Evolutionary conservation across 2,329 filamentous ascomycete species (phyloP).

Genomic region (Nothophoma quercina): DNA sequence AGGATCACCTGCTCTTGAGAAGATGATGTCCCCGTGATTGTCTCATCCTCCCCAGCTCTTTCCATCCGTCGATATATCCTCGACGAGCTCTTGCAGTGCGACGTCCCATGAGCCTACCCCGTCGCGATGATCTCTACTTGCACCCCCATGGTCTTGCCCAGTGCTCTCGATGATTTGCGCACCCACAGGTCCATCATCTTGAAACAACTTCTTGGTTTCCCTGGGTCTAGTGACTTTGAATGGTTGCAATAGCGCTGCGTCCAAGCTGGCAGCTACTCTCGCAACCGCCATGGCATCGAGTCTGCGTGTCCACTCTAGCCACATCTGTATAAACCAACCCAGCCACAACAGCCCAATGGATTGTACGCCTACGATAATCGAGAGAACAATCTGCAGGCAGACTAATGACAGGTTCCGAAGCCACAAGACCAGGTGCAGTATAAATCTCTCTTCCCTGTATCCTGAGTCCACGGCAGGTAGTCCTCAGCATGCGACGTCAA

Average conservation of each 20-base stretch:
- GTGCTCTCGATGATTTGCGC: neutral
- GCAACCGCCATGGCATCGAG: constrained; percentile 17
- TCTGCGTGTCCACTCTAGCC: constrained; percentile 12
- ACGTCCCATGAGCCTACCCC: too few species aligned
- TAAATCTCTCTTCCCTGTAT: constrained; percentile 1
- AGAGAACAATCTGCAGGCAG: constrained; percentile 1
- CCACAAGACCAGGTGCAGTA: neutral
- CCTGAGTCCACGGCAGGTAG: neutral
- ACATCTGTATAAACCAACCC: neutral
- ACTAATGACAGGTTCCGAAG: neutral
- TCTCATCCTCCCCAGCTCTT: neutral
- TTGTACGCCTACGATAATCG: neutral
- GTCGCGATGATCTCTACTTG: too few species aligned
- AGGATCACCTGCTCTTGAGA: too few species aligned
- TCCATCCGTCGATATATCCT: neutral
- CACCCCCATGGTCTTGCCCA: neutral
- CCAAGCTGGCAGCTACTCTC: neutral
- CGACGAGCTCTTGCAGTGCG: too few species aligned
- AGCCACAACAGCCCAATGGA: neutral
- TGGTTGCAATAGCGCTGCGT: neutral
- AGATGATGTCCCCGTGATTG: too few species aligned
- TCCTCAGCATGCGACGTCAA: neutral
- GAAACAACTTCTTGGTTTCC: neutral
- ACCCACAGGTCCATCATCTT: neutral
- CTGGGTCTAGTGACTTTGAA: neutral